Evolutionary conservation across 371 early-diverging fungal species (phyloP), one percentile per base, ranked within the genome.

Genomic region (Polyrhizophydium stewartii): DNA sequence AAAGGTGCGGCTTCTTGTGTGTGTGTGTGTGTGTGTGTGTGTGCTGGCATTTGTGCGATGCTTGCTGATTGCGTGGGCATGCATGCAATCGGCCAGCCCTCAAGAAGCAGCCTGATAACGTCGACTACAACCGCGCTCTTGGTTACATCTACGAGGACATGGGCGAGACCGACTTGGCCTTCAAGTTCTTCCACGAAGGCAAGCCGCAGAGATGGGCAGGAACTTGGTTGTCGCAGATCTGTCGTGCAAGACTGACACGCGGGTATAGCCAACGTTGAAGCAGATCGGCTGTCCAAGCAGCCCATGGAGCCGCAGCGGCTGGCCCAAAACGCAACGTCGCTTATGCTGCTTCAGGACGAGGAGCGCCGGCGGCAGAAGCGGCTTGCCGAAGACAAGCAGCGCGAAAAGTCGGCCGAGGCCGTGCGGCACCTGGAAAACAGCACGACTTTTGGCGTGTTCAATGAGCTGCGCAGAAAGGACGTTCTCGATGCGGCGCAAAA

Each of bases 81-180:
- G n/a, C n/a, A n/a, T 37, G 6, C 1, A 32, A 45, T 43, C 17
- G 9, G 33, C 33, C 21, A 69, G 87, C 83, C 9, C 65, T 85
- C 17, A 70, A 82, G 10, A 82, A 74, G 5, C 75, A 81, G 28
- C 87, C 91, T 0, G 73, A 83, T 13, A 87, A 92, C 66, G 66
- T 87, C 25, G 90, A 91, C 28, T 83, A 87, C 60, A 87, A 88
- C 68, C 69, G 91, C 71, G 83, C 87, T 56, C 74, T 96, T 5
- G 91, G 88, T 16, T 81, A 89, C 40, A 81, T 94, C 0, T 92
- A 92, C 62, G 90, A 93, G 71, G 91, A 90, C 50, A 75, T 87
- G 66, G 93, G 92, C 37, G 83, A 89, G 28, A 81, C 85, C 33
- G 89, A 88, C 17, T 69, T 77, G 52, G 93, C 94, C 0, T 68